These are phyloP conservation scores for Talaromyces borbonicus DNA, from an alignment of 495 filamentous ascomycete species.

Conservation along the genomic window DNA sequence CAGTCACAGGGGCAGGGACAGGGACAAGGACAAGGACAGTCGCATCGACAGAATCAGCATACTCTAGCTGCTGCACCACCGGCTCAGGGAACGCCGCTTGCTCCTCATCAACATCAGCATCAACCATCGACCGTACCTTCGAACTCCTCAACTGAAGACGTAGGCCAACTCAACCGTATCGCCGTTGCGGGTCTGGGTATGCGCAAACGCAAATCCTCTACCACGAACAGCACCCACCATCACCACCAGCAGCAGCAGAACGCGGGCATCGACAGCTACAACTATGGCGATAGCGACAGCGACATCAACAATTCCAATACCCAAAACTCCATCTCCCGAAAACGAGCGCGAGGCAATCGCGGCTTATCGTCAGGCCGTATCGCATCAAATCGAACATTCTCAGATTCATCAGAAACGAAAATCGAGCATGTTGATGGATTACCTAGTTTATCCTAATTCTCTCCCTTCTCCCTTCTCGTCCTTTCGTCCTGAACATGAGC, in stretches of 20 bases:
- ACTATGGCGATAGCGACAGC: no score
- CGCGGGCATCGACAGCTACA: no score
- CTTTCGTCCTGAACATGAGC: no score
- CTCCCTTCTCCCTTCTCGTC: no score
- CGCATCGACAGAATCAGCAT: background rate
- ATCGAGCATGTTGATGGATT: no score
- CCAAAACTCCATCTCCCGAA: no score
- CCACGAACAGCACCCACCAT: background rate
- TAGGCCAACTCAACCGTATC: constrained; percentile 38
- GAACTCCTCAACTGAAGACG: constrained; percentile 27
- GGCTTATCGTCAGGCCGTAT: no score
- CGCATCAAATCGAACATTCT: no score
- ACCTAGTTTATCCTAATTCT: no score
- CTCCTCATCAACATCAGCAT: constrained; percentile 14
- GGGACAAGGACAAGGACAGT: background rate
- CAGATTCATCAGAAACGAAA: no score
- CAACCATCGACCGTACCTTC: constrained; percentile 17
- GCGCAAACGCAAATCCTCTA: constrained; percentile 34
- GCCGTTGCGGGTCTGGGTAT: constrained; percentile 37
- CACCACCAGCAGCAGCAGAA: background rate
- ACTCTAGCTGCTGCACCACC: constrained; percentile 9
- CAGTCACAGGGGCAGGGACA: background rate
- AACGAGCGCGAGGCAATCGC: no score
- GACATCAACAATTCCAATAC: no score
- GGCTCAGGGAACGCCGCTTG: constrained; percentile 8